phyloP scores from a whole-genome alignment of 805 yeast species.

The Lipomyces yamadae region DNA sequence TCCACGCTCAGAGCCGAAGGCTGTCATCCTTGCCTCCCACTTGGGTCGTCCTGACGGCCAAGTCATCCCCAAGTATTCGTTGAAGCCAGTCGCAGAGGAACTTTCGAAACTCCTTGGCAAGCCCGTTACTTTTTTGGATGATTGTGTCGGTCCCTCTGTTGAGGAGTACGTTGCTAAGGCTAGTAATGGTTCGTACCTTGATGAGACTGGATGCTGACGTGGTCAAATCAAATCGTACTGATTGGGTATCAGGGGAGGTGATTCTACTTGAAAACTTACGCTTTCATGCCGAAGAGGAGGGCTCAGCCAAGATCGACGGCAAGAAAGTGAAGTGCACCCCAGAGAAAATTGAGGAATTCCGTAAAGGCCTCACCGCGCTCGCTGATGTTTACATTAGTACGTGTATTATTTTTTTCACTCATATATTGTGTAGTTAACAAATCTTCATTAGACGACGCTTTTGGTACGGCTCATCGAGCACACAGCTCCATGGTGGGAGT shows the following conservation, averaged over 20 bases:
- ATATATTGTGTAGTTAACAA: neutral
- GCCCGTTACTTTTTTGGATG: conserved; percentile 80
- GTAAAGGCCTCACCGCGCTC: conserved; percentile 84
- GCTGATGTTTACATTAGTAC: conserved; percentile 87
- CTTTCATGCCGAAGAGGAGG: conserved; percentile 90
- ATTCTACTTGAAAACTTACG: conserved; percentile 95
- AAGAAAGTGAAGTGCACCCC: conserved; percentile 90
- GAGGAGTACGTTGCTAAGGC: conserved; percentile 77
- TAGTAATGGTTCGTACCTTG: conserved; percentile 46
- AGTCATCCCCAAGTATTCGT: conserved; percentile 79
- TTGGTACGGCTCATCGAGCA: conserved; percentile 99
- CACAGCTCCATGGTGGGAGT: conserved; percentile 99
- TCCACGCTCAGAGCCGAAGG: conserved; percentile 70
- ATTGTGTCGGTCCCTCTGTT: conserved; percentile 92
- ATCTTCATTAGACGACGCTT: conserved; percentile 73
- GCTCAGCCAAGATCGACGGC: conserved; percentile 93
- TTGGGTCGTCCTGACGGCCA: conserved; percentile 99
- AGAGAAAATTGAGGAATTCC: conserved; percentile 83
- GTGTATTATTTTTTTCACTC: neutral
- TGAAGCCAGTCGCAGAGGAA: conserved; percentile 92
- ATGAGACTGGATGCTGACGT: neutral
- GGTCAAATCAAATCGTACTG: neutral
- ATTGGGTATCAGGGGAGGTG: conserved; percentile 61
- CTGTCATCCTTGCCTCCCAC: conserved; percentile 91
- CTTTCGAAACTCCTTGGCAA: conserved; percentile 74